Evolutionary conservation across 2,329 filamentous ascomycete species (phyloP), one percentile per base, ranked within the genome.

Genomic region (Claviceps sorghi): DNA sequence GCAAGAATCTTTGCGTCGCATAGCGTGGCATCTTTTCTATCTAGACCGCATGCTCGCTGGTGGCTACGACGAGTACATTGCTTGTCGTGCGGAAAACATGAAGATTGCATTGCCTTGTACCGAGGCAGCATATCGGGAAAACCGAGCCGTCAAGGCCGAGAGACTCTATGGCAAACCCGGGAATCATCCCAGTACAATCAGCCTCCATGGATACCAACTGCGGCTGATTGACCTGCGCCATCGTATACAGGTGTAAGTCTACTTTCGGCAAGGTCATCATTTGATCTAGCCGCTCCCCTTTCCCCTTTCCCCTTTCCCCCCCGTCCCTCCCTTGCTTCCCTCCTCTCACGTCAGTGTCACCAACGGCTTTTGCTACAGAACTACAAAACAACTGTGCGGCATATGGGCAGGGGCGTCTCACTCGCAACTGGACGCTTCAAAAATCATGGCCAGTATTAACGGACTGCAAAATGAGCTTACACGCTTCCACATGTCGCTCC

Each of bases 21-120:
- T 68, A 22, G 66, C 64, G 2, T 71, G 69, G 69, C 64, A 67
- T 38, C 58, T 69, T 42, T 71, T 68, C 53, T 58, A 66, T 45
- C 56, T 69, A 45, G 68, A 71, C 49, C 64, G 68, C 8, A 55
- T 67, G 26, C 60, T 70, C 11, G 67, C 69, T 1, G 67, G 64
- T 2, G 68, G 69, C 1, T 71, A 68, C 46, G 68, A 70, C 29
- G 68, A 69, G 48, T 69, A 71, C 52, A 63, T 71, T 21, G 61
- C 61, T 13, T 66, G 65, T 34, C 62, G 65, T 11, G 62, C 65
- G 6, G 64, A 69, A 15, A 64, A 64, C 34, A 69, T 70, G 65
- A 66, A 64, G 53, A 65, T 71, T 8, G 59, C 64, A 2, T 54
- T 70, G 21, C 69, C 68, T 7, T 68, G 66, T 50, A 58, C 58